These are phyloP conservation scores for Oenanthe javanica DNA, from an alignment of 140 eudicot genomes.

Conservation along the genomic window DNA sequence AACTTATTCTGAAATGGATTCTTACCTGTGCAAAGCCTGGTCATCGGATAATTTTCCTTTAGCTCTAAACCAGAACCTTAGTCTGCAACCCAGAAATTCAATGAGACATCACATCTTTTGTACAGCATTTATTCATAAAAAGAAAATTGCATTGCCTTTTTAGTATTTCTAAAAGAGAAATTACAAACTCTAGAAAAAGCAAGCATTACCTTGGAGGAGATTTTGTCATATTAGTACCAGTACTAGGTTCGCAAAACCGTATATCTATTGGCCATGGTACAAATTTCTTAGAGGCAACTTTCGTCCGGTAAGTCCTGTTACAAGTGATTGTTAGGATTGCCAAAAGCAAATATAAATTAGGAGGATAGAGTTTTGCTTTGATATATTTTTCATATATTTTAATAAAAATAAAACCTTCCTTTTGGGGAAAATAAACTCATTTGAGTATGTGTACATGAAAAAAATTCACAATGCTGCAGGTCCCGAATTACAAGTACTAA, in stretches of 20 bases:
- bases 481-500: not conserved
- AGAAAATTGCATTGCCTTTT: not conserved
- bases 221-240: conserved; percentile 64
- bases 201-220: conserved; percentile 69
- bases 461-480: not conserved
- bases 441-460: not conserved
- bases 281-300: conserved; percentile 59
- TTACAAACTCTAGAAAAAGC: conserved; percentile 2
- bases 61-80: conserved; percentile 88
- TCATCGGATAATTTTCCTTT: conserved; percentile 91
- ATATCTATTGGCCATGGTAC: conserved; percentile 94
- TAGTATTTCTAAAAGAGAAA: not conserved
- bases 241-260: conserved; percentile 81
- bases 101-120: not conserved
- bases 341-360: not conserved
- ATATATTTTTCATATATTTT: not conserved
- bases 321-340: conserved; percentile 17
- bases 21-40: conserved; percentile 95
- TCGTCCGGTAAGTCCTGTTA: conserved; percentile 90
- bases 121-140: conserved; percentile 5
- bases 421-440: not conserved
- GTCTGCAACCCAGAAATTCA: conserved; percentile 38
- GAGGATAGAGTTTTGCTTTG: not conserved
- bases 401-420: not conserved
- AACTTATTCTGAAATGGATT: not conserved